Evolutionary conservation across 169 alveolate genomes (phyloP).

Genomic region (Plasmodium gallinaceum): DNA sequence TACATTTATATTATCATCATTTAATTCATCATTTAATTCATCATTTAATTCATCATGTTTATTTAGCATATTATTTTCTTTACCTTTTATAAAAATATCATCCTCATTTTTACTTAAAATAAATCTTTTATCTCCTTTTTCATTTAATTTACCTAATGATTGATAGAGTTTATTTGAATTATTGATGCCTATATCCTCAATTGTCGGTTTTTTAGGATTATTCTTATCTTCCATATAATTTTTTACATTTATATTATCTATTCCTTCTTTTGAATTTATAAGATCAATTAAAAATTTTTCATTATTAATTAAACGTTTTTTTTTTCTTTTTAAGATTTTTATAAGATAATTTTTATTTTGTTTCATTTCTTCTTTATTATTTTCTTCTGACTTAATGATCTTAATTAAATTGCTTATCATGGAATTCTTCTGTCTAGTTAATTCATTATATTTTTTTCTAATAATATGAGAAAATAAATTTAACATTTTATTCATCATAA

Average conservation of each 20-base stretch:
- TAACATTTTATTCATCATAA: conserved; percentile 42
- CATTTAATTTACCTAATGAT: background rate
- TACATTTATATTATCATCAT: too few relatives aligned
- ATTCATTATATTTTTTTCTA: conserved; percentile 23
- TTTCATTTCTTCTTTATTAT: conserved; percentile 55
- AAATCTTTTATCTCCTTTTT: background rate
- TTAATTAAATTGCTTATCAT: conserved; percentile 53
- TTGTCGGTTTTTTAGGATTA: background rate
- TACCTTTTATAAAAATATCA: background rate
- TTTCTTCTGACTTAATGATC: conserved; percentile 51
- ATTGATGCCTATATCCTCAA: too few relatives aligned
- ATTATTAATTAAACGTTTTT: conserved; percentile 30
- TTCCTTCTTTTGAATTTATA: conserved; percentile 21
- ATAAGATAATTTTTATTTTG: conserved; percentile 23
- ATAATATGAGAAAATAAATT: conserved; percentile 27
- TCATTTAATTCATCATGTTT: background rate
- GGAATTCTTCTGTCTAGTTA: conserved; percentile 35
- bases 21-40: too few relatives aligned
- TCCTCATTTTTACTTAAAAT: background rate
- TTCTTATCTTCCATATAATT: background rate
- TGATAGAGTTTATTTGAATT: background rate
- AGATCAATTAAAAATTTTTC: conserved; percentile 31
- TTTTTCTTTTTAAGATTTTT: conserved; percentile 61
- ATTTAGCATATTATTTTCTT: background rate
- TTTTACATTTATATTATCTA: background rate